Base-by-base conservation (phyloP, 208 protist genomes). In the Plasmodiophora brassicae region DNA sequence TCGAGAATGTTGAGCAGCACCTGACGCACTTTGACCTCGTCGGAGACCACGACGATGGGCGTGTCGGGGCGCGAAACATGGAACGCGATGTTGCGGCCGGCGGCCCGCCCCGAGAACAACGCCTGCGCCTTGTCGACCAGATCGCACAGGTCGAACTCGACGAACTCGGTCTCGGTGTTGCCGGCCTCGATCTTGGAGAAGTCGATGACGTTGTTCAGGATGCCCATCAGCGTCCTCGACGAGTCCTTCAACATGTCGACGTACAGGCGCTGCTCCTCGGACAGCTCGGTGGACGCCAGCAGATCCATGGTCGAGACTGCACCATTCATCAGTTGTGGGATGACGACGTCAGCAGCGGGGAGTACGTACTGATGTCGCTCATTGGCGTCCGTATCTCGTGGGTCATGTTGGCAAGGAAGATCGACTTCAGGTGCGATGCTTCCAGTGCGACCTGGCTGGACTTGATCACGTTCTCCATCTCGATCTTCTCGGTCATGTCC, bases 301-400 rank as follows among this genome's bases (percentile, higher is more conserved):
- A 84, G 45, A 57, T 90, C 84, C 22, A 88, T 35, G 44, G 90
- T 57, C 39, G 90, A 91, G 41, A 94, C 46, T n/a, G 93, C 89
- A 50, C 86, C 91, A 65, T 91, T 90, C 71, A 94, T n/a, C n/a
- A n/a, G n/a, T n/a, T n/a, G n/a, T n/a, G n/a, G n/a, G n/a, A n/a
- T n/a, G n/a, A n/a, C n/a, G n/a, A n/a, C n/a, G n/a, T n/a, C n/a
- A n/a, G n/a, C n/a, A n/a, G n/a, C n/a, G n/a, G n/a, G n/a, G n/a
- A n/a, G n/a, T n/a, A n/a, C n/a, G n/a, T n/a, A n/a, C n/a, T n/a
- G n/a, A n/a, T n/a, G n/a, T n/a, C n/a, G n/a, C n/a, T n/a, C n/a
- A n/a, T 53, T 20, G 93, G 93, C 0, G 93, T 94, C n/a, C 92
- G 44, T 22, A 94, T 60, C 91, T 93, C 92, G 71, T 94, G 92